Evolutionary conservation across 2,329 filamentous ascomycete species (phyloP), one percentile per base, ranked within the genome.

Genomic region (Blastomyces emzantsi): DNA sequence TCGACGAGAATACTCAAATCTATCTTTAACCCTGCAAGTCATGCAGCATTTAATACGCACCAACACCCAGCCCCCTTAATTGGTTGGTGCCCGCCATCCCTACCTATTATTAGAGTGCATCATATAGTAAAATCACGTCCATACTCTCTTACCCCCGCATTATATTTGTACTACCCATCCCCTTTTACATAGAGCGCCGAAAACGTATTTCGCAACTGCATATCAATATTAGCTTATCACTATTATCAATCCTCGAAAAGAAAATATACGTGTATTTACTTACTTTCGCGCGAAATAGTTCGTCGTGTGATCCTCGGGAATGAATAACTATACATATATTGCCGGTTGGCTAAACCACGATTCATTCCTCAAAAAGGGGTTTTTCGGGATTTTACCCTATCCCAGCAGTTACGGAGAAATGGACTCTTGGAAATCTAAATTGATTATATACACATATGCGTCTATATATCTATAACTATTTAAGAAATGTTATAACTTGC

Each of bases 401-500:
- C 25, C 13, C 25, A 52, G 4, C 13, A 25, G 25, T 13, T 28
- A 49, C 13, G 45, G 30, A 19, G 30, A 30, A 54, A 19, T n/a
- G 2, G 17, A 22, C 17, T 17, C 54, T 22, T 11, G 3, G 8
- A 39, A 36, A 36, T 36, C 30, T 56, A 56, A 33, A 39, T 36
- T n/a, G 17, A 9, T 2, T 22, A n/a, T 39, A 15, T 56, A 25
- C 49, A 19, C 54, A n/a, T 36, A 36, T 4, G 11, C 33, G n/a
- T 33, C 54, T 36, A 52, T 17, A 36, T 17, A 52, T 56, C 54
- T 19, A 56, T 36, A 56, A 36, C 30, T 56, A 56, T 39, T 4
- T 22, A 22, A 25, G 19, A 36, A 13, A 41, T 1, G 2, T 64
- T 55, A 67, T 63, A 68, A 49, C 59, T 66, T 67, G 15, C 49